These are phyloP conservation scores for Phytophthora hibernalis DNA, from an alignment of 352 stramenopile genomes.

Conservation along the genomic window DNA sequence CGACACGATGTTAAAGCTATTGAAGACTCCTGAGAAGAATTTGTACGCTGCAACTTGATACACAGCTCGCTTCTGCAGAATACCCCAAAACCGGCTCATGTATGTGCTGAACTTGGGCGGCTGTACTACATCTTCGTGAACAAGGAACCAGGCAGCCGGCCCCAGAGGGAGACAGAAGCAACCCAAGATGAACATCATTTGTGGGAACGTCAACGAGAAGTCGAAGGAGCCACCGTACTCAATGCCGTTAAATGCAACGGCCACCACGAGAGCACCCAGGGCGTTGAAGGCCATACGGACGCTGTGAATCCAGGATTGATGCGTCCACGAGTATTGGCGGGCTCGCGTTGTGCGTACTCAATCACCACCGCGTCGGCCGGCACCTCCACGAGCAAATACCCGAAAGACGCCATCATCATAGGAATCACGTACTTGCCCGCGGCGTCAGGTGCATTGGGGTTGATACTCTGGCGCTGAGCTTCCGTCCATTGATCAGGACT, in stretches of 20 bases:
- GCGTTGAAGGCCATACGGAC: conserved; percentile 57
- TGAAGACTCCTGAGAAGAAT: conserved; percentile 69
- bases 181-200: conserved; percentile 56
- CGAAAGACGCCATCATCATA: conserved; percentile 79
- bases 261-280: conserved; percentile 51
- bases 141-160: conserved; percentile 39
- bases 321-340: conserved; percentile 47
- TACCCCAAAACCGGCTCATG: conserved; percentile 53
- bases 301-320: conserved; percentile 69
- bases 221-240: conserved; percentile 66
- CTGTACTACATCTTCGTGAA: conserved; percentile 33
- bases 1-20: conserved; percentile 67
- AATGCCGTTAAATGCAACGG: conserved; percentile 54
- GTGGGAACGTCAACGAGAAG: conserved; percentile 59
- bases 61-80: conserved; percentile 67
- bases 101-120: conserved; percentile 43
- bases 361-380: conserved; percentile 69
- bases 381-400: conserved; percentile 68
- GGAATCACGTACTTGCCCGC: conserved; percentile 63
- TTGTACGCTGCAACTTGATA: conserved; percentile 71
- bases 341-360: conserved; percentile 66
- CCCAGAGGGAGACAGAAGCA: conserved; percentile 45
- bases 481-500: conserved; percentile 44
- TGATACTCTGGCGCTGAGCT: conserved; percentile 47
- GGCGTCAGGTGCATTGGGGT: conserved; percentile 41